A percentile compares a stretch with the other conserved stretches of the same genome.
Evolutionary conservation across 306 rosid genomes (phyloP).

Genomic region (Medicago ruthenica): DNA sequence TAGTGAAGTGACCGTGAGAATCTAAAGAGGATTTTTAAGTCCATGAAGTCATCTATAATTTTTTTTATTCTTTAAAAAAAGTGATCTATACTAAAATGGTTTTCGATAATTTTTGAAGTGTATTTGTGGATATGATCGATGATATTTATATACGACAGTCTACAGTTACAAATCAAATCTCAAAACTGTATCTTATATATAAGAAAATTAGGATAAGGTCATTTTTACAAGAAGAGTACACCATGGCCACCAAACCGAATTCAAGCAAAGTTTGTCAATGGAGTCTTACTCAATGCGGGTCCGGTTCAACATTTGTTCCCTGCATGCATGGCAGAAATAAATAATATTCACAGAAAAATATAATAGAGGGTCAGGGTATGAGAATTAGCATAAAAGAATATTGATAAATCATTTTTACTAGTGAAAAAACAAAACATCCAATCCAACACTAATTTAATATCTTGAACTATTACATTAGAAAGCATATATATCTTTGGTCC

Average conservation of each 20-base stretch:
- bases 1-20: neutral
- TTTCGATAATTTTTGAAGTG: neutral
- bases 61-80: no score
- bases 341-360: neutral
- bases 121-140: neutral
- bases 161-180: neutral
- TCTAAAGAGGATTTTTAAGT: neutral
- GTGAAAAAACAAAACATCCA: neutral
- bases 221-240: neutral
- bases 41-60: neutral
- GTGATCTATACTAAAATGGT: neutral
- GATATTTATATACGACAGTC: no score
- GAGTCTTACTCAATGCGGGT: conserved; percentile 51
- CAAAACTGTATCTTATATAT: neutral
- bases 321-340: conserved; percentile 26
- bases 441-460: neutral
- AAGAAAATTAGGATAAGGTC: conserved; percentile 29
- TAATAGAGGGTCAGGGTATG: neutral
- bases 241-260: conserved; percentile 19
- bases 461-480: neutral
- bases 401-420: conserved; percentile 9
- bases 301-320: conserved; percentile 36
- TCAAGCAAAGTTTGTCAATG: conserved; percentile 44
- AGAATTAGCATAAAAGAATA: neutral
- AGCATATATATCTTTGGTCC: neutral